Evolutionary conservation across 1,284 basidiomycete species (phyloP).

Genomic region (Thecaphora thlaspeos): DNA sequence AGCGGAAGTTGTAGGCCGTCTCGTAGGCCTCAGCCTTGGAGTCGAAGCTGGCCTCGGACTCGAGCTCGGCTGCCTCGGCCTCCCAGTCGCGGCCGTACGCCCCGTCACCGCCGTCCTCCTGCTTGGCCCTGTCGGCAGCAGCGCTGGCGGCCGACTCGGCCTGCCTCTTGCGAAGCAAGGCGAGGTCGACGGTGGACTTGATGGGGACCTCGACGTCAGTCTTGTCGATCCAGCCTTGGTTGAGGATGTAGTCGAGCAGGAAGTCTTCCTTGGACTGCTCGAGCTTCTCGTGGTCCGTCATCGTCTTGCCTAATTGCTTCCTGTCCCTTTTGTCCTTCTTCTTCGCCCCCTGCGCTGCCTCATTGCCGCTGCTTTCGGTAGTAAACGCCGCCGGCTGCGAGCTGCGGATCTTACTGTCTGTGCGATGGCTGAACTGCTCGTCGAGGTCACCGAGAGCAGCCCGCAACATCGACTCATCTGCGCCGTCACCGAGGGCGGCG

Average conservation of each 20-base stretch:
- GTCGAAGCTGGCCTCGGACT: conserved; percentile 53
- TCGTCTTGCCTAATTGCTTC: conserved; percentile 20
- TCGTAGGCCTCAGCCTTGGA: conserved; percentile 55
- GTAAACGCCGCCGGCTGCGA: conserved; percentile 9
- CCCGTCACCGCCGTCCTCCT: conserved; percentile 7
- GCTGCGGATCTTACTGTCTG: not conserved
- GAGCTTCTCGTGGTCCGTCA: conserved; percentile 41
- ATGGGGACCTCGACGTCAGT: conserved; percentile 20
- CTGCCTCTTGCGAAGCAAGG: conserved; percentile 12
- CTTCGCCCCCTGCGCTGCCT: not conserved
- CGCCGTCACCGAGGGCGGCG: conserved; percentile 73
- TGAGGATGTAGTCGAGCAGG: conserved; percentile 64
- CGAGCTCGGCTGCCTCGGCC: conserved; percentile 54
- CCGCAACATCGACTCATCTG: conserved; percentile 61
- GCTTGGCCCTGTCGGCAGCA: not conserved
- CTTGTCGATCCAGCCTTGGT: conserved; percentile 55
- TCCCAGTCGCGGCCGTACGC: conserved; percentile 49
- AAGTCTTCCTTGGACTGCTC: conserved; percentile 73
- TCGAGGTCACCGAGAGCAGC: conserved; percentile 19
- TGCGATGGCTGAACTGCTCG: conserved; percentile 13
- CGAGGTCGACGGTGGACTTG: conserved; percentile 26
- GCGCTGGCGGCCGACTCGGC: conserved; percentile 1
- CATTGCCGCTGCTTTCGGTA: not conserved
- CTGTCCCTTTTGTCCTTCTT: conserved; percentile 5
- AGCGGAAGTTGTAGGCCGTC: conserved; percentile 57